A percentile compares a stretch with the other conserved stretches of the same genome.
Evolutionary conservation across 192 early-diverging fungal species (phyloP).

Genomic region (Gryganskiella cystojenkinii): DNA sequence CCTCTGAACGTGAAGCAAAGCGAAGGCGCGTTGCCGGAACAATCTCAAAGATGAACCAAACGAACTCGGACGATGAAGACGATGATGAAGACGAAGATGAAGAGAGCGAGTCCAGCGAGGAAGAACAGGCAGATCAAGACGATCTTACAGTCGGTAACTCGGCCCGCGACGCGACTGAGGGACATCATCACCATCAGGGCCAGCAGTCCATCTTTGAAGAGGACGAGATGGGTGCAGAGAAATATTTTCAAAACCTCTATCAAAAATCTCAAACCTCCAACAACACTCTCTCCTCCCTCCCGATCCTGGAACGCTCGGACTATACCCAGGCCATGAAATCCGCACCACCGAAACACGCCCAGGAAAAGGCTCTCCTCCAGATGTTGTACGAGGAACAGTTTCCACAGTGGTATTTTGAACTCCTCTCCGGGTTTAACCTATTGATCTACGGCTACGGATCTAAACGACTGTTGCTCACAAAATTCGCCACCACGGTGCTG

Average conservation of each 20-base stretch:
- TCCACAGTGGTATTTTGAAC: constrained; percentile 90
- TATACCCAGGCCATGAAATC: constrained; percentile 65
- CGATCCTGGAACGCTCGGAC: constrained; percentile 76
- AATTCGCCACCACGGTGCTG: constrained; percentile 71
- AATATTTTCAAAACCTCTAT: constrained; percentile 84
- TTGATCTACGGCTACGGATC: constrained; percentile 95
- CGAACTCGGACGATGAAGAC: constrained; percentile 46
- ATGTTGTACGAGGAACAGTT: constrained; percentile 74
- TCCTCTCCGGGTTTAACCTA: constrained; percentile 86
- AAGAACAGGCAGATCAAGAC: constrained; percentile 23
- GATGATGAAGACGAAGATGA: constrained; percentile 35
- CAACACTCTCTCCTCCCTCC: constrained; percentile 87
- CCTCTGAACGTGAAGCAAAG: constrained; percentile 10
- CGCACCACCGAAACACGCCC: constrained; percentile 68
- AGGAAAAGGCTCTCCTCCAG: constrained; percentile 65
- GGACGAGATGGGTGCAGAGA: constrained; percentile 69
- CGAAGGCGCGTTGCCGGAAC: constrained; percentile 10
- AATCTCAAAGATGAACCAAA: constrained; percentile 26
- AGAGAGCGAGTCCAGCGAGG: constrained; percentile 9
- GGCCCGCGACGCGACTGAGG: constrained; percentile 26
- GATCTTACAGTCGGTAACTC: not conserved
- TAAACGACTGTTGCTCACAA: constrained; percentile 82
- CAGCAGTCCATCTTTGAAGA: constrained; percentile 51
- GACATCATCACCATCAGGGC: too few relatives aligned
- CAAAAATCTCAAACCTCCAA: constrained; percentile 76